These are phyloP conservation scores for Setaria italica DNA, from an alignment of 202 grass and related monocot species.

Conservation along the genomic window DNA sequence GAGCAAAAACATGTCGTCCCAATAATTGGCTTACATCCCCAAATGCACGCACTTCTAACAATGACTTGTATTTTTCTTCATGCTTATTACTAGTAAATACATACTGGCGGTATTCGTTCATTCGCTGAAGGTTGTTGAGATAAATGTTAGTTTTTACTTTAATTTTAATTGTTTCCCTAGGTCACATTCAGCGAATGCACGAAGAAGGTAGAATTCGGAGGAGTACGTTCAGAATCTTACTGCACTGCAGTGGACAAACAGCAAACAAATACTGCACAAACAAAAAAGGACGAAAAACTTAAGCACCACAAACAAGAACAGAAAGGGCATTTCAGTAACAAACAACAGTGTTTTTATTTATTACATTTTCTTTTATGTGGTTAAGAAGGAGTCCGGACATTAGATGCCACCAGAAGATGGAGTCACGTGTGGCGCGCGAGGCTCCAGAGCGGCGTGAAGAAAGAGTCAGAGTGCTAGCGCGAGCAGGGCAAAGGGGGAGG, in stretches of 20 bases:
- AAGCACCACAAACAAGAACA: background rate
- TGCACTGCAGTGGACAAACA: background rate
- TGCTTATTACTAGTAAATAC: background rate
- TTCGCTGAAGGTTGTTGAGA: no score
- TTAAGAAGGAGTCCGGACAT: background rate
- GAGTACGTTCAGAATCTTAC: background rate
- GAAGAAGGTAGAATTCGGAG: background rate
- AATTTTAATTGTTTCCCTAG: no score
- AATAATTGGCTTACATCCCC: background rate
- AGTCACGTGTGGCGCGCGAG: background rate
- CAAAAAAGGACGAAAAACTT: background rate
- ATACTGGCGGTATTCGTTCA: no score
- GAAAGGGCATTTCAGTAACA: background rate
- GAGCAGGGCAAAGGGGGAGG: background rate
- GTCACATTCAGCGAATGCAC: background rate
- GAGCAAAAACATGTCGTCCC: background rate
- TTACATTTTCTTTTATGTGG: background rate
- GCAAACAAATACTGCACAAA: background rate
- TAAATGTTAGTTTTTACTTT: no score
- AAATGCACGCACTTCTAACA: background rate
- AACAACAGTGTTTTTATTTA: no score
- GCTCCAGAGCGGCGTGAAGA: background rate
- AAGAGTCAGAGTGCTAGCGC: background rate
- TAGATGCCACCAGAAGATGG: conserved; percentile 18
- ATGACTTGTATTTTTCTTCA: no score